These are phyloP conservation scores for Talaromyces sp. DNA, from an alignment of 2,329 filamentous ascomycete species.

Conservation along the genomic window DNA sequence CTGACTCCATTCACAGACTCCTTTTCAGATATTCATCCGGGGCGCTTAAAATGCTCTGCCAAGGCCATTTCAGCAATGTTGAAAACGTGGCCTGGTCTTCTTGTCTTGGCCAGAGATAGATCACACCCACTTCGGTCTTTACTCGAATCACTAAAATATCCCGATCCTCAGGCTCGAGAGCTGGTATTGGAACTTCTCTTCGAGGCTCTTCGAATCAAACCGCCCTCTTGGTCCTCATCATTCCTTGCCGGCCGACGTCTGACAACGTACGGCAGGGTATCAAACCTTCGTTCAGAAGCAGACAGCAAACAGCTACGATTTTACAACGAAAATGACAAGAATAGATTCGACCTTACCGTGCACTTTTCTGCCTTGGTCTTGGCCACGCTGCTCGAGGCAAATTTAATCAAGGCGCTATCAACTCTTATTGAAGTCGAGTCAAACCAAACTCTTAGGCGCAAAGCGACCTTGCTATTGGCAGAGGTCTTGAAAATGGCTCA, in stretches of 20 bases:
- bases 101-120: constrained; percentile 82
- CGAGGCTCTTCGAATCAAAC: constrained; percentile 79
- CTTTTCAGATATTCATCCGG: constrained; percentile 51
- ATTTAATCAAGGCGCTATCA: constrained; percentile 57
- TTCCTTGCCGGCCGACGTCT: constrained; percentile 88
- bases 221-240: constrained; percentile 89
- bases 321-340: constrained; percentile 65
- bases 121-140: constrained; percentile 80
- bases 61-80: constrained; percentile 88
- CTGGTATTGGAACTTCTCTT: constrained; percentile 86
- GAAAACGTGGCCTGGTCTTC: constrained; percentile 88
- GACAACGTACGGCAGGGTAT: constrained; percentile 93
- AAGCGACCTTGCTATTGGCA: constrained; percentile 83
- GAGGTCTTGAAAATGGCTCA: constrained; percentile 88
- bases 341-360: constrained; percentile 67
- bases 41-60: constrained; percentile 75
- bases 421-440: constrained; percentile 46
- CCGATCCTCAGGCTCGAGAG: constrained; percentile 56
- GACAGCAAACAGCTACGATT: constrained; percentile 47
- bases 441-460: constrained; percentile 63
- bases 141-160: constrained; percentile 59
- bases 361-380: constrained; percentile 90
- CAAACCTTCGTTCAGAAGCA: constrained; percentile 66
- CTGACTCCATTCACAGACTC: constrained; percentile 94
- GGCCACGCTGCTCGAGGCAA: constrained; percentile 77